Percentiles rank a stretch among this genome's conserved stretches.
Conservation (phyloP, 2,329 filamentous ascomycete species). For the Colletotrichum orchidophilum region DNA sequence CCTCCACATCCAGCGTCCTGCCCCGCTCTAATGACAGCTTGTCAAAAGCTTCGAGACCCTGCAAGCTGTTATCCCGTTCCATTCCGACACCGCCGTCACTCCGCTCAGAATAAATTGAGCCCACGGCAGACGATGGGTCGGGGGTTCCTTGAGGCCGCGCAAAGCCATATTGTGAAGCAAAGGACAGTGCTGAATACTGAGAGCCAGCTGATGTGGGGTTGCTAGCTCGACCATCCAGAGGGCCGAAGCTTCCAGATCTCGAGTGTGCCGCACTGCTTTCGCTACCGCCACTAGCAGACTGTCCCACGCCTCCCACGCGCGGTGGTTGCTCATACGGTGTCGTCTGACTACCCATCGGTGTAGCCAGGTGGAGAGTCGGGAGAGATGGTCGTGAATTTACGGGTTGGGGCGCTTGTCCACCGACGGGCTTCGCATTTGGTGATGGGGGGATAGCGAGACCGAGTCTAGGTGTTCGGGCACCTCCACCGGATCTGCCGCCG, state of each 20-base stretch:
- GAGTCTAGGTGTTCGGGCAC: slow-evolving; percentile 76
- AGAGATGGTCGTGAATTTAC: slow-evolving; percentile 67
- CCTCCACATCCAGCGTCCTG: slow-evolving; percentile 87
- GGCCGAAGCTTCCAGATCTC: slow-evolving; percentile 84
- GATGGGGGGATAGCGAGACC: slow-evolving; percentile 92
- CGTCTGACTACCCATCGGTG: slow-evolving; percentile 83
- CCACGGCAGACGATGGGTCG: slow-evolving; percentile 89
- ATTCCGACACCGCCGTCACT: slow-evolving; percentile 80
- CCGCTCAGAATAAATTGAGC: slow-evolving; percentile 83
- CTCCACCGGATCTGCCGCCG: slow-evolving; percentile 69
- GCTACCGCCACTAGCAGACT: slow-evolving; percentile 79
- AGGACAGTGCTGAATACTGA: slow-evolving; percentile 83
- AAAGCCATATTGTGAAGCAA: slow-evolving; percentile 78
- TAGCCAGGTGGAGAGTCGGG: slow-evolving; percentile 85
- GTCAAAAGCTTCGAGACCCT: slow-evolving; percentile 80
- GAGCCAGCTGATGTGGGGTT: slow-evolving; percentile 89
- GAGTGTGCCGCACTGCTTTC: slow-evolving; percentile 83
- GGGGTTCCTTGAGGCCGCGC: slow-evolving; percentile 74
- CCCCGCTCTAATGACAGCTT: slow-evolving; percentile 85
- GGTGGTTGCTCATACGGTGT: slow-evolving; percentile 74
- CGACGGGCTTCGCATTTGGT: slow-evolving; percentile 81
- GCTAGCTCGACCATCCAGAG: slow-evolving; percentile 77
- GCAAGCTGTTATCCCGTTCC: slow-evolving; percentile 85
- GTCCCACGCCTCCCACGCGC: slow-evolving; percentile 62
- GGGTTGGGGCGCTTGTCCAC: slow-evolving; percentile 54